Base-by-base conservation (phyloP, 179 eudicot species). In the Nepenthes alata region DNA sequence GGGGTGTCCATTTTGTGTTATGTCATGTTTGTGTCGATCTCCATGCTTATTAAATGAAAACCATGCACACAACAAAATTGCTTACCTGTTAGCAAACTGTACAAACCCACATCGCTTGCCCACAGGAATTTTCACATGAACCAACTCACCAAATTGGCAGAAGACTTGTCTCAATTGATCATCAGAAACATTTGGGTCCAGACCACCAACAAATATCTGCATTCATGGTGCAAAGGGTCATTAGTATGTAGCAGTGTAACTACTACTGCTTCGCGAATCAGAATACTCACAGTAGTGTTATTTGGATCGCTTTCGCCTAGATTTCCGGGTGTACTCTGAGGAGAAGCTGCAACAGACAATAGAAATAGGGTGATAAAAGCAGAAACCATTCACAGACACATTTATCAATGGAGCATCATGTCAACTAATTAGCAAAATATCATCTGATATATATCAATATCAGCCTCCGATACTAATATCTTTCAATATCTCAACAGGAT, bases 91-190 rank as follows among this genome's bases (percentile, higher is more conserved):
- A 62, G 82, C 75, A 71, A 88, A 88, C 70, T 91, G 97, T 59
- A 91, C 97, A 71, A 91, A 88, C 44, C 97, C 96, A 65, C 97
- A 91, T 7, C 95, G 91, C 71, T 89, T 91, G 56, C 96, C 97
- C 12, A 71, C 83, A 3, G 95, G 95, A 69, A 91, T 86, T 78
- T 88, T 91, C 37, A 91, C 96, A 69, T 91, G 97, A 55, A 84
- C 77, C 65, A 91, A 63, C 75, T 91, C 96, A 57, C 97, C 97
- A 75, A 67, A 88, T 50, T 74, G 84, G 67, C 89, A 73, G 68
- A 91, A 91, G 4, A 86, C 81, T 69, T 84, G 89, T 59, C 75
- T 85, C 69, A 91, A 67, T 55, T 79, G 85, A 10, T 91, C 96
- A 60, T 91, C 97, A 15, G 91, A 56, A 52, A 91, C 91, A 65